These are phyloP conservation scores for Linnemannia schmuckeri DNA, from an alignment of 192 early-diverging fungal species.

Conservation along the genomic window DNA sequence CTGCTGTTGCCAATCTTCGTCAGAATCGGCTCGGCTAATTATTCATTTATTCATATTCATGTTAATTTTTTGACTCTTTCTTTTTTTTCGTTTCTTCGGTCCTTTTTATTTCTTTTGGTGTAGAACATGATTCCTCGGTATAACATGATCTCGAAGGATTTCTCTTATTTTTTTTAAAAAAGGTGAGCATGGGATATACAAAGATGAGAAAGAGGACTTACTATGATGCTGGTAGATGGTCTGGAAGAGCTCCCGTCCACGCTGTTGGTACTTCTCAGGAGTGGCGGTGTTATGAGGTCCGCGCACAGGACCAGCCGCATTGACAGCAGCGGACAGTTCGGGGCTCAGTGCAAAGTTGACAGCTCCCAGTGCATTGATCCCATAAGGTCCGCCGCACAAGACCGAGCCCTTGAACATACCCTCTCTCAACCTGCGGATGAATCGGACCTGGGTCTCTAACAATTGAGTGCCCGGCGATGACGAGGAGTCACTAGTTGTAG, in stretches of 20 bases:
- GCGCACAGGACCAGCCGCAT: conserved; percentile 23
- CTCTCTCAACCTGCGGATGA: conserved; percentile 36
- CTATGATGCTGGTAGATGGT: conserved; percentile 44
- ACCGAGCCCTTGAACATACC: conserved; percentile 33
- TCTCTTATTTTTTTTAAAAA: neutral
- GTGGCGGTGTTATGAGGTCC: conserved; percentile 5
- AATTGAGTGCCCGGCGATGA: neutral
- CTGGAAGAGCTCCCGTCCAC: conserved; percentile 43
- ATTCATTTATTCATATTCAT: neutral
- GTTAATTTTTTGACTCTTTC: neutral
- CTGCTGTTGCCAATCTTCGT: conserved; percentile 50
- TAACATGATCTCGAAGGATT: neutral
- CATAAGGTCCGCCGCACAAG: conserved; percentile 44
- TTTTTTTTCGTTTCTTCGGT: neutral
- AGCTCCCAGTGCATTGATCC: conserved; percentile 51
- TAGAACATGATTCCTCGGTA: neutral
- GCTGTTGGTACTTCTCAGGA: conserved; percentile 27
- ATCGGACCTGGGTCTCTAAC: conserved; percentile 21
- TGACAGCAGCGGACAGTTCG: conserved; percentile 19
- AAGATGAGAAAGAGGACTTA: neutral
- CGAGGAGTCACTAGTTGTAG: neutral
- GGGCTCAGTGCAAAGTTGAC: conserved; percentile 36
- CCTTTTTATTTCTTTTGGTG: no score
- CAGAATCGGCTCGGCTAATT: conserved; percentile 38
- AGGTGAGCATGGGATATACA: neutral